Base-by-base conservation (phyloP, 2,329 filamentous ascomycete genomes). In the Cordyceps cateniannulata region DNA sequence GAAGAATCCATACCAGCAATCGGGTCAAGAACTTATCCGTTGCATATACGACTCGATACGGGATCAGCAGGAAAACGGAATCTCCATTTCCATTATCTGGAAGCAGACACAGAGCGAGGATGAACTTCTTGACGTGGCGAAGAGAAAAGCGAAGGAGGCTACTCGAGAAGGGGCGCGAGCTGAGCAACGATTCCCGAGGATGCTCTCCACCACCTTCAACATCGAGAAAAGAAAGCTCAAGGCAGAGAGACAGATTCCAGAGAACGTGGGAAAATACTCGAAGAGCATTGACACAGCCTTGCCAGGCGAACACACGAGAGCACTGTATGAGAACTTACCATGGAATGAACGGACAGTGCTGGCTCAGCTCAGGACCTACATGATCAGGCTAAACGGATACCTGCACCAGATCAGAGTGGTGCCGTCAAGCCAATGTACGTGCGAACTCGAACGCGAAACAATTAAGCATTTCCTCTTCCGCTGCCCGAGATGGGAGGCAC, bases 81-180 rank as follows among this genome's bases (percentile, higher is more conserved):
- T 52, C n/a, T 38, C 20, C 50, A 52, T 38, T 24, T 40, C 48
- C 6, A 27, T 62, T 25, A 42, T 59, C 22, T 63, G 55, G 63
- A 55, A 63, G 25, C 63, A 58, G 40, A 44, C 40, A 24, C 22
- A 48, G 25, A 48, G 25, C 49, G 76, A 79, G 63, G 75, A 79
- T 62, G 75, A 80, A 10, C 63, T 63, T 22, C 25, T 65, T 27
- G 24, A 60, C 25, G 40, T 20, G 20, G 62, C 60, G 16, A 65
- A 65, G 49, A 27, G 44, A 55, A 53, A 65, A 38, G 62, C 62
- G 42, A 57, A 57, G 22, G 18, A 52, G 10, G 61, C 63, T 35
- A 62, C 40, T 38, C 32, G 40, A 24, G 59, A 65, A 7, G 63
- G 56, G 32, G 44, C 58, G n/a, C 59, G 24, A 27, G 60, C 62